Evolutionary conservation across 73 alveolate species (phyloP), one percentile per base, ranked within the genome.

Genomic region (Tetrahymena elliotti): DNA sequence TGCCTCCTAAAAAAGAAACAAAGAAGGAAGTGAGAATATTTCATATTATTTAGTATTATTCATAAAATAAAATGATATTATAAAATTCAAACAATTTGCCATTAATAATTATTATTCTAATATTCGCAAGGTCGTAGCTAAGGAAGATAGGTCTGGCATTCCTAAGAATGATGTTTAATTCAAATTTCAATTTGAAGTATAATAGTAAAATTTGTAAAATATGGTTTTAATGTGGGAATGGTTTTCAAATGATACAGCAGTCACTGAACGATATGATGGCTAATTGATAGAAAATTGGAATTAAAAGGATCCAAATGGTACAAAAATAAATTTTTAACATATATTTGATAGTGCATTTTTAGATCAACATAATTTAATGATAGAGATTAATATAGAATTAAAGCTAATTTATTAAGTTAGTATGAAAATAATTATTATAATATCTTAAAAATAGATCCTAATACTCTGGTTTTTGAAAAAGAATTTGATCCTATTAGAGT

Each of bases 1-100:
- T 94, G 96, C 96, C 96, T 83, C 96, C 96, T 20, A 94, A 94
- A 83, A 94, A 94, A 68, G 96, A 94, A 38, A 39, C 33, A 53
- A 94, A 94, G 82, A 94, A 94, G 93, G 96, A 94, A 88, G 96
- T 94, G 93, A 40, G 47, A 88, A 22, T 22, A 33, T 88, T 40
- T 83, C 33, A 33, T 24, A 18, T 35, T 39, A 93, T 47, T 47
- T 12, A 15, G 82, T 27, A 47, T 47, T 47, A 8, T 18, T 47
- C 20, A 47, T 47, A 47, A 47, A 47, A 47, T 47, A 47, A 47
- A 12, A 47, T 8, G 31, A 47, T 15, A 13, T 47, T 13, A 18
- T 47, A 13, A 18, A 12, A 47, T 47, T n/a, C n/a, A 8, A 47
- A 47, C 20, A 47, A 47, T 47, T 18, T 47, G 82, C n/a, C n/a